Percentiles rank a stretch among this genome's conserved stretches.
Conservation (phyloP, 1,284 basidiomycete genomes). For the Ustanciosporium gigantosporum region DNA sequence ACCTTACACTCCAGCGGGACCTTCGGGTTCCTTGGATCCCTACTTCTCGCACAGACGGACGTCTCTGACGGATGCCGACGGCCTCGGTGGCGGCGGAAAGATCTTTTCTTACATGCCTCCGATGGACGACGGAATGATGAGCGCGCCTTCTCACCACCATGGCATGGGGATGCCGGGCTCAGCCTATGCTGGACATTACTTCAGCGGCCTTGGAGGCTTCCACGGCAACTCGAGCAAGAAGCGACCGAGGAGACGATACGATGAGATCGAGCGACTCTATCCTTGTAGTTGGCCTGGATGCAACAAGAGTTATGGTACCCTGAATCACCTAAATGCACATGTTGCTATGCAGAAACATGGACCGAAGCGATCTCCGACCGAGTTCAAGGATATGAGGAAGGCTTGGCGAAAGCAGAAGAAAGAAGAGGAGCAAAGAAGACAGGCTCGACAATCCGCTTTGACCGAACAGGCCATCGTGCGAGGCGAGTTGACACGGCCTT, state of each 20-base stretch:
- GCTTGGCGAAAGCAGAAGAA: conserved; percentile 93
- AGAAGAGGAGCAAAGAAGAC: conserved; percentile 65
- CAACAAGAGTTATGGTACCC: conserved; percentile 79
- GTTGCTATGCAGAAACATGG: conserved; percentile 92
- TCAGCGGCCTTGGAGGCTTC: conserved; percentile 18
- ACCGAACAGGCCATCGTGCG: conserved; percentile 4
- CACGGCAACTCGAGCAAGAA: conserved; percentile 35
- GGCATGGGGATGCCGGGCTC: conserved; percentile 7
- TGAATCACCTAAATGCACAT: conserved; percentile 89
- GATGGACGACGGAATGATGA: conserved; percentile 11
- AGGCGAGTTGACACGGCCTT: not conserved
- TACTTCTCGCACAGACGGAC: conserved; percentile 28
- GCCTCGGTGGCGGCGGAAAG: conserved; percentile 16
- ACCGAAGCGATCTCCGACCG: conserved; percentile 76
- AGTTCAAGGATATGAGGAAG: conserved; percentile 96
- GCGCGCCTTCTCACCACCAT: conserved; percentile 3
- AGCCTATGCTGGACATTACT: conserved; percentile 22
- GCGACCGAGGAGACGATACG: conserved; percentile 48
- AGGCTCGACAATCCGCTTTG: conserved; percentile 15
- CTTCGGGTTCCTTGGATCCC: conserved; percentile 6
- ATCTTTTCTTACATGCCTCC: conserved; percentile 48
- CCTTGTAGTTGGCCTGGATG: conserved; percentile 80
- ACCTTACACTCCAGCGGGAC: conserved; percentile 15
- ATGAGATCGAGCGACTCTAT: conserved; percentile 81
- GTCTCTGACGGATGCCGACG: conserved; percentile 25